phyloP scores from a whole-genome alignment of 495 filamentous ascomycete species.

The Stereocaulon alpinum region DNA sequence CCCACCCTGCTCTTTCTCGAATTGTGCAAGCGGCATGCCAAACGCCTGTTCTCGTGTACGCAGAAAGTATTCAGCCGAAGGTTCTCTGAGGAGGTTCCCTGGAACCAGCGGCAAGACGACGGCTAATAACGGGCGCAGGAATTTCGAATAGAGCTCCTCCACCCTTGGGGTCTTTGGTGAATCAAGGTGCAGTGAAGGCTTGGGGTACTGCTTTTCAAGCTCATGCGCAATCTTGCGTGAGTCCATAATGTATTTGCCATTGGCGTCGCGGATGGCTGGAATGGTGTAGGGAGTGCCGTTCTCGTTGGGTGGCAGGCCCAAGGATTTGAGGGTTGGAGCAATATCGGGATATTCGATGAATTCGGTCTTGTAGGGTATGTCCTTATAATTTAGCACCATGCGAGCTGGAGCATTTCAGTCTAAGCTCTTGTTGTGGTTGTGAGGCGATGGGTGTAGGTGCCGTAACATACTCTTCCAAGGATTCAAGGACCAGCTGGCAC shows the following conservation, averaged over 20 bases:
- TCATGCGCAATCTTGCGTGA: slow-evolving; percentile 39
- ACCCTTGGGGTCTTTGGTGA: slow-evolving; percentile 32
- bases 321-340: slow-evolving; percentile 33
- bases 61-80: slow-evolving; percentile 36
- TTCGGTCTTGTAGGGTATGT: slow-evolving; percentile 51
- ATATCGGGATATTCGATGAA: slow-evolving; percentile 59
- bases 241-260: slow-evolving; percentile 46
- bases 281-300: slow-evolving; percentile 37
- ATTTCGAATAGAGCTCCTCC: slow-evolving; percentile 18
- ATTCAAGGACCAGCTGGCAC: slow-evolving; percentile 47
- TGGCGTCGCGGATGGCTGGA: slow-evolving; percentile 40
- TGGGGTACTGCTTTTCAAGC: slow-evolving; percentile 43
- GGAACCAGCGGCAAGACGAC: slow-evolving; percentile 31
- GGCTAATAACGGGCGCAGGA: background rate
- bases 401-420: slow-evolving; percentile 34
- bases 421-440: background rate
- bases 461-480: slow-evolving; percentile 46
- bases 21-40: slow-evolving; percentile 37
- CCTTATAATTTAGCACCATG: slow-evolving; percentile 50
- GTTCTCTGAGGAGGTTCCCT: slow-evolving; percentile 30
- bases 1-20: slow-evolving; percentile 31
- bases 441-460: background rate
- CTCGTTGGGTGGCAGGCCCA: slow-evolving; percentile 32
- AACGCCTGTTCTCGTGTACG: slow-evolving; percentile 28
- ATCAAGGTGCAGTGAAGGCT: slow-evolving; percentile 43